Evolutionary conservation across 257 asterid genomes (phyloP).

Genomic region (Penstemon newberryi): DNA sequence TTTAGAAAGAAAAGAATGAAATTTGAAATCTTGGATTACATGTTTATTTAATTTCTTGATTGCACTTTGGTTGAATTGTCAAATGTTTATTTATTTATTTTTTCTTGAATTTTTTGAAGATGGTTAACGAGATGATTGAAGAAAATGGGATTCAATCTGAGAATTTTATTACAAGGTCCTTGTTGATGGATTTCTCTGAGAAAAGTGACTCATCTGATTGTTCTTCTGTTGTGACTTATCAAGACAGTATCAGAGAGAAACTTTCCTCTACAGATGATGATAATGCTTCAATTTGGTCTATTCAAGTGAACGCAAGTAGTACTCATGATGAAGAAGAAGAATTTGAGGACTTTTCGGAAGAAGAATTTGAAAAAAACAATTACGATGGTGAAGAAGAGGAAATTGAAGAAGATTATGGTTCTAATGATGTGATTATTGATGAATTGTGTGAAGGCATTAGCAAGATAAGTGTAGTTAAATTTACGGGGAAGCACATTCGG

Average conservation of each 20-base stretch:
- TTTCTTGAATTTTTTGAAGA: conserved; percentile 25
- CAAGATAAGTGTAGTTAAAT: conserved; percentile 53
- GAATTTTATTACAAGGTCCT: conserved; percentile 60
- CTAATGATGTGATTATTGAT: conserved; percentile 35
- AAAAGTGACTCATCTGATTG: conserved; percentile 48
- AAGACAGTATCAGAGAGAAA: conserved; percentile 35
- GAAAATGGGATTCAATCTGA: conserved; percentile 43
- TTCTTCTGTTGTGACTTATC: conserved; percentile 48
- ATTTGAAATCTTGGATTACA: neutral
- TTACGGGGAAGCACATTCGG: conserved; percentile 64
- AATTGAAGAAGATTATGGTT: conserved; percentile 7
- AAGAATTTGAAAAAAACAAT: conserved; percentile 17
- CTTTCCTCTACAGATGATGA: conserved; percentile 37
- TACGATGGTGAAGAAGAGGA: conserved; percentile 30
- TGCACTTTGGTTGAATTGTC: neutral
- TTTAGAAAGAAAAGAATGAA: neutral
- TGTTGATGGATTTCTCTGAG: conserved; percentile 75
- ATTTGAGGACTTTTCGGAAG: neutral
- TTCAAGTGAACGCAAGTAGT: conserved; percentile 20
- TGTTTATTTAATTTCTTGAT: neutral
- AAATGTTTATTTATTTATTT: neutral
- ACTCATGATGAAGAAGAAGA: conserved; percentile 22
- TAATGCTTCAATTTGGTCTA: conserved; percentile 30
- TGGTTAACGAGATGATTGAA: conserved; percentile 34
- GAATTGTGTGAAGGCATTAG: conserved; percentile 77